Evolutionary conservation across 2,329 filamentous ascomycete species (phyloP).

Genomic region (Fusarium sp.): DNA sequence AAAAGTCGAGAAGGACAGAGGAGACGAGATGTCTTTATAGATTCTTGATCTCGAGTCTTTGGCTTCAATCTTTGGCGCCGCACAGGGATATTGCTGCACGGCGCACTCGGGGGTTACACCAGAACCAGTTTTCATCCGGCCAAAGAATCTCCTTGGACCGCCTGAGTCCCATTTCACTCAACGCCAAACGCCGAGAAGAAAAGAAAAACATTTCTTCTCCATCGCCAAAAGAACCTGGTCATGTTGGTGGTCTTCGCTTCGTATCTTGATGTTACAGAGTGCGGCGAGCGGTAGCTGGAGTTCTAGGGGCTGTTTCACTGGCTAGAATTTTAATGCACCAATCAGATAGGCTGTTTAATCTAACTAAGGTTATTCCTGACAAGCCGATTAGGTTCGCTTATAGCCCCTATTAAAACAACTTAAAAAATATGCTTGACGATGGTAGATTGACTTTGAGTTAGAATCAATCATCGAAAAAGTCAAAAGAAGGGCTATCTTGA

Average conservation of each 20-base stretch:
- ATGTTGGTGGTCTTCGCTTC: neutral
- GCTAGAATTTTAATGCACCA: constrained; percentile 12
- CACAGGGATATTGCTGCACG: constrained; percentile 3
- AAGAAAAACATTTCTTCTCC: constrained; percentile 9
- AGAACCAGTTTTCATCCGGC: constrained; percentile 11
- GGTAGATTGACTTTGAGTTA: neutral
- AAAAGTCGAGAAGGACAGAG: constrained; percentile 6
- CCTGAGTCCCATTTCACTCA: constrained; percentile 1
- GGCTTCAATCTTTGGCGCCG: neutral
- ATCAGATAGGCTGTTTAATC: constrained; percentile 14
- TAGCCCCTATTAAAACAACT: constrained; percentile 5
- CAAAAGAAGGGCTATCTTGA: neutral
- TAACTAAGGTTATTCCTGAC: neutral
- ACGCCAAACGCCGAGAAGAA: constrained; percentile 4
- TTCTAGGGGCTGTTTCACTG: constrained; percentile 19
- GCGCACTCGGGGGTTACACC: neutral
- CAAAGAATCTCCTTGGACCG: neutral
- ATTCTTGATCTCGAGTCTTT: constrained; percentile 7
- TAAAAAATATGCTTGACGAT: constrained; percentile 23
- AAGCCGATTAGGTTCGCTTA: constrained; percentile 1
- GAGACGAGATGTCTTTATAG: constrained; percentile 21
- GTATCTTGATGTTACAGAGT: constrained; percentile 21
- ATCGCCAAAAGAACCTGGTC: neutral
- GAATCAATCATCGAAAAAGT: neutral
- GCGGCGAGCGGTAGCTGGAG: neutral